phyloP scores from a whole-genome alignment of 768 basidiomycete genomes.

The Termitomyces titanicus region DNA sequence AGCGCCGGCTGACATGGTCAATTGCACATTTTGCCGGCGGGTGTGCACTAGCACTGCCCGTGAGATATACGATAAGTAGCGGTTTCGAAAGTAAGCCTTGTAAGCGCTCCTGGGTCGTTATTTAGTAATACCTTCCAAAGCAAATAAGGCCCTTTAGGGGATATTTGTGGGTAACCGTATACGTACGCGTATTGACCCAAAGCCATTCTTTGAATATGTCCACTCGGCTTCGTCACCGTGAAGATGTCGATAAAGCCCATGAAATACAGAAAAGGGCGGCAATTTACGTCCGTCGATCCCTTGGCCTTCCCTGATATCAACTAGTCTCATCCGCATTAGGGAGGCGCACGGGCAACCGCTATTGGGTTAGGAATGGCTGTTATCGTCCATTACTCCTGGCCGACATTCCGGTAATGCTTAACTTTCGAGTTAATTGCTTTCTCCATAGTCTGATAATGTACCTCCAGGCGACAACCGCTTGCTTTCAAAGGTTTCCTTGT shows the following conservation, averaged over 20 bases:
- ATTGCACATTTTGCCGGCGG: no score
- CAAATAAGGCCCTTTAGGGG: no score
- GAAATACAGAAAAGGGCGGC: constrained; percentile 57
- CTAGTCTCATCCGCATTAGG: constrained; percentile 31
- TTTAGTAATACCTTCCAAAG: background rate
- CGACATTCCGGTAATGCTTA: constrained; percentile 55
- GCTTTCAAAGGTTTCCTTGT: constrained; percentile 81
- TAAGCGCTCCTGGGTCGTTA: no score
- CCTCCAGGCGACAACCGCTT: constrained; percentile 66
- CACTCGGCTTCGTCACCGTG: constrained; percentile 40
- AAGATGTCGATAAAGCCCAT: constrained; percentile 58
- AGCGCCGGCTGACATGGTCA: no score
- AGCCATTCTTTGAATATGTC: constrained; percentile 23
- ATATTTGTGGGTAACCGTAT: no score
- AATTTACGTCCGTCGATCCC: constrained; percentile 40
- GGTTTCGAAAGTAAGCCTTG: no score
- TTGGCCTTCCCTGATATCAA: constrained; percentile 3
- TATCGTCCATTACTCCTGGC: constrained; percentile 70
- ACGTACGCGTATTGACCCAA: no score
- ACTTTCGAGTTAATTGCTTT: background rate
- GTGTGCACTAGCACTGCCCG: no score
- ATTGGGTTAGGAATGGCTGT: constrained; percentile 59
- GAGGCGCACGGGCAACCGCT: constrained; percentile 47
- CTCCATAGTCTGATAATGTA: background rate
- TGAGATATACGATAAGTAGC: no score